These are phyloP conservation scores for Tetraselmis chui DNA, from an alignment of 139 green algal genomes.

Conservation along the genomic window DNA sequence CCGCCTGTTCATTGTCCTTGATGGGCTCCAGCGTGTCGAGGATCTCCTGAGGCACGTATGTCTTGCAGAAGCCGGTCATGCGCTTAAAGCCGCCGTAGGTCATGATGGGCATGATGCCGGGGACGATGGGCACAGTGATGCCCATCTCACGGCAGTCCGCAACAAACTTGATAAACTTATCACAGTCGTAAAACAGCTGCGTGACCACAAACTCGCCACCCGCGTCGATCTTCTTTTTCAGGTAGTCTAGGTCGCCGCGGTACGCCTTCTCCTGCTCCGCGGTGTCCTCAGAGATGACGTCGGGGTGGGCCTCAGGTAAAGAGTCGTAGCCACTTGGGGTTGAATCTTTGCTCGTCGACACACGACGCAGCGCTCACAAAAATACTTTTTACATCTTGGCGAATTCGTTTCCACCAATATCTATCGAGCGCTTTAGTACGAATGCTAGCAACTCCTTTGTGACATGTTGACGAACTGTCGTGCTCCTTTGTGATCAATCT, in stretches of 20 bases:
- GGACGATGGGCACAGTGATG: constrained; percentile 88
- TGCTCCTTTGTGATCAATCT: too few species aligned
- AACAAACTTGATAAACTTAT: constrained; percentile 78
- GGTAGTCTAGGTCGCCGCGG: constrained; percentile 78
- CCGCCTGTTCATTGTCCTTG: constrained; percentile 92
- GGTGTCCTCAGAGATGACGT: constrained; percentile 77
- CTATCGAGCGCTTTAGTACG: too few species aligned
- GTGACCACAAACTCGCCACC: constrained; percentile 91
- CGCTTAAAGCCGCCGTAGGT: constrained; percentile 94
- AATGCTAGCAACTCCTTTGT: too few species aligned
- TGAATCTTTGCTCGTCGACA: too few species aligned
- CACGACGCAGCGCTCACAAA: too few species aligned
- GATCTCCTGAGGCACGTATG: constrained; percentile 74
- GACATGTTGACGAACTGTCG: too few species aligned
- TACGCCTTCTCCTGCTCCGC: constrained; percentile 78
- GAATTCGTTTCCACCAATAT: too few species aligned
- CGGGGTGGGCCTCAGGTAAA: constrained; percentile 94
- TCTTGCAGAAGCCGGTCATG: constrained; percentile 98
- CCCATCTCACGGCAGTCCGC: constrained; percentile 60
- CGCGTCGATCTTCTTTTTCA: constrained; percentile 94
- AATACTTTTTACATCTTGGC: too few species aligned
- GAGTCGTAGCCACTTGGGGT: too few species aligned
- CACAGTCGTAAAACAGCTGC: constrained; percentile 93
- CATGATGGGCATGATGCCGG: constrained; percentile 97
- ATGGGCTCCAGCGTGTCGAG: constrained; percentile 70